phyloP scores from a whole-genome alignment of 2,329 filamentous ascomycete genomes.

The Trichoderma asperellum region DNA sequence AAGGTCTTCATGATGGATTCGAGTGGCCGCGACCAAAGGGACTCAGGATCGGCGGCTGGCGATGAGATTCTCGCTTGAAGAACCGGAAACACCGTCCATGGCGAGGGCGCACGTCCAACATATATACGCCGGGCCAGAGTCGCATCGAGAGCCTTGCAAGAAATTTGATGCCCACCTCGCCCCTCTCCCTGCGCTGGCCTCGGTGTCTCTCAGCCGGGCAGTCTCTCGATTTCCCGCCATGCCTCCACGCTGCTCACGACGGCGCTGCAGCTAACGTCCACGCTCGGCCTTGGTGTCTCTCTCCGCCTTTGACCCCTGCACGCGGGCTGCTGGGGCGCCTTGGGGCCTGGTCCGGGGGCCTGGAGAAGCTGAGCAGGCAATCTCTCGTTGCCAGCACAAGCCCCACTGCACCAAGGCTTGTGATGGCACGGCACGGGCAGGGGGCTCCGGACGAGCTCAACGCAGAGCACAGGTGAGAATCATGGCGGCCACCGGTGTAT shows the following conservation, averaged over 20 bases:
- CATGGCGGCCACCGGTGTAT: conserved; percentile 10
- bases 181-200: background rate
- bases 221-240: conserved; percentile 11
- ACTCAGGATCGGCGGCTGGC: conserved; percentile 21
- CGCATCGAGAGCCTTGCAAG: conserved; percentile 5
- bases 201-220: background rate
- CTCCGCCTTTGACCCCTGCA: conserved; percentile 17
- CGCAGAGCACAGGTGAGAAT: conserved; percentile 1
- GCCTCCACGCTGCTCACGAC: conserved; percentile 16
- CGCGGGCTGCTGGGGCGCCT: background rate
- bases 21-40: conserved; percentile 22
- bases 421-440: conserved; percentile 13
- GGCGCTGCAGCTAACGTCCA: conserved; percentile 22
- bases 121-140: conserved; percentile 24
- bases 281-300: conserved; percentile 23
- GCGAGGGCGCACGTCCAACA: conserved; percentile 14
- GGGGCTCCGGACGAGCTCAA: conserved; percentile 15
- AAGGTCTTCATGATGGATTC: conserved; percentile 42
- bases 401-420: conserved; percentile 20
- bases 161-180: conserved; percentile 3
- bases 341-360: conserved; percentile 10
- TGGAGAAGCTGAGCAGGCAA: conserved; percentile 24
- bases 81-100: conserved; percentile 10
- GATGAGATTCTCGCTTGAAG: conserved; percentile 24
- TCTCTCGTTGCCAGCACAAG: conserved; percentile 23